These are phyloP conservation scores for Pyronema omphalodes DNA, from an alignment of 495 filamentous ascomycete genomes.

Conservation along the genomic window DNA sequence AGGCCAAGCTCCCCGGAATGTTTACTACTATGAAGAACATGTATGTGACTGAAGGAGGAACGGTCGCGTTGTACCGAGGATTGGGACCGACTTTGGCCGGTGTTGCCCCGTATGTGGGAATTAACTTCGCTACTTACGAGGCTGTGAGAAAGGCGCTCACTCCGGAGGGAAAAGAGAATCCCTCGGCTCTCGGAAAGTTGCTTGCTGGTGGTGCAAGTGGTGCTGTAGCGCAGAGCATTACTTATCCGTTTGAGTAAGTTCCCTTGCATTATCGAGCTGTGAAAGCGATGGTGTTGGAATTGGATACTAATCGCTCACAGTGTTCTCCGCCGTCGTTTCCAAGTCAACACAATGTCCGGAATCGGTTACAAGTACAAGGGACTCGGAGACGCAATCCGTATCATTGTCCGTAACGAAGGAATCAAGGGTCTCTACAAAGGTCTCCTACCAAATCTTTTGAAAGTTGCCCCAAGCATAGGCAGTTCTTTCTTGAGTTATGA, in stretches of 20 bases:
- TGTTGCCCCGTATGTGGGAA: conserved; percentile 82
- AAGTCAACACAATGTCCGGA: conserved; percentile 98
- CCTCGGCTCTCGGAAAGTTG: conserved; percentile 59
- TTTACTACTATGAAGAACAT: conserved; percentile 63
- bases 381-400: conserved; percentile 62
- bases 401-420: conserved; percentile 68
- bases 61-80: conserved; percentile 69
- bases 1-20: conserved; percentile 73
- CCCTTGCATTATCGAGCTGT: not conserved
- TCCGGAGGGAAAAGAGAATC: conserved; percentile 71
- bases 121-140: conserved; percentile 98
- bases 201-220: conserved; percentile 79
- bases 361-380: conserved; percentile 91
- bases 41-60: conserved; percentile 79
- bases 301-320: conserved; percentile 27
- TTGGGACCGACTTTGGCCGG: conserved; percentile 87
- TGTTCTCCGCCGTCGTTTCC: conserved; percentile 85
- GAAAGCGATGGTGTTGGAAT: not conserved
- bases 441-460: conserved; percentile 80
- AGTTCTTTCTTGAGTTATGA: conserved; percentile 97
- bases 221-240: conserved; percentile 92
- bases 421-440: conserved; percentile 71
- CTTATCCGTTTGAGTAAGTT: conserved; percentile 82
- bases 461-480: conserved; percentile 96
- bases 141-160: conserved; percentile 68